Evolutionary conservation across 2,329 filamentous ascomycete genomes (phyloP).

Genomic region (Trichoderma brevicompactum): DNA sequence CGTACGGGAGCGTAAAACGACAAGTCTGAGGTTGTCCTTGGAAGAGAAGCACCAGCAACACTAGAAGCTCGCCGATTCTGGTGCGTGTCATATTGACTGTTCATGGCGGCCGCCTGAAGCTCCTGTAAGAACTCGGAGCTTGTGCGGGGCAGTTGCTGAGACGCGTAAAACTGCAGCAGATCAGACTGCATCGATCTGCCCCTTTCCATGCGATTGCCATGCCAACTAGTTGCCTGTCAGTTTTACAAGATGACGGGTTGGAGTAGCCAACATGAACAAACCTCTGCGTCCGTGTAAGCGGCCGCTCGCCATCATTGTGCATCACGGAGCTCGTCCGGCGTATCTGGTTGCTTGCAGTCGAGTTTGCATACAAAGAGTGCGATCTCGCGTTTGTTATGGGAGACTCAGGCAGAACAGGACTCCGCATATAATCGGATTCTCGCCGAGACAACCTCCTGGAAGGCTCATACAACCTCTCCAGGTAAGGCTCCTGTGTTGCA

Average conservation of each 20-base stretch:
- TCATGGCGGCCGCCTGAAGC: slow-evolving; percentile 17
- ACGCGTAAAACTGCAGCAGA: slow-evolving; percentile 14
- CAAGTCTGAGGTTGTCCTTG: slow-evolving; percentile 47
- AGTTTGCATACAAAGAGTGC: slow-evolving; percentile 21
- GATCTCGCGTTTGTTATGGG: slow-evolving; percentile 19
- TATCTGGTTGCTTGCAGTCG: slow-evolving; percentile 7
- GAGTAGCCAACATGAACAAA: slow-evolving; percentile 17
- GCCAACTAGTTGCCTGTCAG: slow-evolving; percentile 22
- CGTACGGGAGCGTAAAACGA: slow-evolving; percentile 54
- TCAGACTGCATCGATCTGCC: slow-evolving; percentile 21
- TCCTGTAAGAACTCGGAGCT: slow-evolving; percentile 27
- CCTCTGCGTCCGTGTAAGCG: slow-evolving; percentile 30
- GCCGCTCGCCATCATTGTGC: slow-evolving; percentile 8
- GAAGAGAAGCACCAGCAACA: slow-evolving; percentile 31
- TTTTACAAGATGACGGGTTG: neutral
- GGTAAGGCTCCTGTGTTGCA: slow-evolving; percentile 4
- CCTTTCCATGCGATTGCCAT: slow-evolving; percentile 26
- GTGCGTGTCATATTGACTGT: slow-evolving; percentile 16
- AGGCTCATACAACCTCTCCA: slow-evolving; percentile 10
- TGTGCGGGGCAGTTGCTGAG: slow-evolving; percentile 17
- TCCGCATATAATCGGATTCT: slow-evolving; percentile 22
- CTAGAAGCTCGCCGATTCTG: slow-evolving; percentile 17
- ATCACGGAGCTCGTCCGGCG: slow-evolving; percentile 27
- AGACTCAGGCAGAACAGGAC: slow-evolving; percentile 16
- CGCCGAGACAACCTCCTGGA: slow-evolving; percentile 24